phyloP scores from a whole-genome alignment of 345 rosid species.

The Arabis alpina region DNA sequence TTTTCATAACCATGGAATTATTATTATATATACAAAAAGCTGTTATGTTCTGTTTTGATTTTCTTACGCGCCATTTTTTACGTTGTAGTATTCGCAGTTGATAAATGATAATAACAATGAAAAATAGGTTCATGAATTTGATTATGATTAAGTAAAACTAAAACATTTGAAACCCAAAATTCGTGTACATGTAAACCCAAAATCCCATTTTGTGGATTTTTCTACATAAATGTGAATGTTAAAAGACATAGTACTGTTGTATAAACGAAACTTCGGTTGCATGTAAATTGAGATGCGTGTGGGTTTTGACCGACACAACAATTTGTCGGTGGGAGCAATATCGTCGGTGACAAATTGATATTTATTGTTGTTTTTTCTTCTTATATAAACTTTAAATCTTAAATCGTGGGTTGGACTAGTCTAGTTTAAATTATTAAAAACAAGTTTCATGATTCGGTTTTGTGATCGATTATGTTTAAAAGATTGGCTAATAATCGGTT shows the following conservation, averaged over 20 bases:
- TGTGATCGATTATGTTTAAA: background rate
- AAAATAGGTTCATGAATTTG: conserved; percentile 4
- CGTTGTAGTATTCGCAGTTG: background rate
- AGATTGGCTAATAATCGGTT: background rate
- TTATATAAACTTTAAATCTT: background rate
- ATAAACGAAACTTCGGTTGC: conserved; percentile 15
- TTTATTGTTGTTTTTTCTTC: conserved; percentile 1
- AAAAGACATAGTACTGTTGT: conserved; percentile 4
- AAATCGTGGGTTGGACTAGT: background rate
- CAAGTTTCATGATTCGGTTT: background rate
- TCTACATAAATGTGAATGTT: background rate
- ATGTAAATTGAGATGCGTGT: conserved; percentile 8
- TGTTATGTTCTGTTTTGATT: conserved; percentile 5
- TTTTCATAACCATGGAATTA: conserved; percentile 22
- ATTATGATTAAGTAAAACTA: background rate
- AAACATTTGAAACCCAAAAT: background rate
- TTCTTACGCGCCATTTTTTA: conserved; percentile 23
- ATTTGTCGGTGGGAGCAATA: conserved; percentile 37
- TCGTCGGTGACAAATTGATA: conserved; percentile 40
- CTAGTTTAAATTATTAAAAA: background rate
- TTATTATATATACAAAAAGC: conserved; percentile 10
- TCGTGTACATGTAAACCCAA: background rate
- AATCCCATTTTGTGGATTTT: background rate
- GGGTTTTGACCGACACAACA: conserved; percentile 30
- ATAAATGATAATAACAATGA: background rate